Evolutionary conservation across 1,284 basidiomycete genomes (phyloP).

Genomic region (Somion occarium): DNA sequence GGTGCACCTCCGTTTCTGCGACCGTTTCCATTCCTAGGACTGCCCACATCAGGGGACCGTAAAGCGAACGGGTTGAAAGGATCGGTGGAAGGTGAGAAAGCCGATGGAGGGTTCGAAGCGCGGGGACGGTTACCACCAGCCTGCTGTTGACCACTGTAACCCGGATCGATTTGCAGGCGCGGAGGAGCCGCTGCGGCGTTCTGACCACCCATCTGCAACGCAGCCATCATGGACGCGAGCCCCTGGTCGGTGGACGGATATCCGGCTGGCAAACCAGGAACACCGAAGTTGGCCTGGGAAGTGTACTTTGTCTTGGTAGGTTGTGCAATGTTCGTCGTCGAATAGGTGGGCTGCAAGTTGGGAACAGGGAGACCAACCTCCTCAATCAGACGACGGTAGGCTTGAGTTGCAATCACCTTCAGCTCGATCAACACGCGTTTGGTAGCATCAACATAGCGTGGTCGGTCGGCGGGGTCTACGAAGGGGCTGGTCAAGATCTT

Average conservation of each 20-base stretch:
- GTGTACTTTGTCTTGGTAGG: constrained; percentile 58
- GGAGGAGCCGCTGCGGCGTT: constrained; percentile 76
- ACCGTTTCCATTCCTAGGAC: constrained; percentile 38
- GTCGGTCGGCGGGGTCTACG: constrained; percentile 69
- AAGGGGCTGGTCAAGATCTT: constrained; percentile 88
- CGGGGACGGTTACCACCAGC: constrained; percentile 40
- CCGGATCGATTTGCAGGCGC: constrained; percentile 65
- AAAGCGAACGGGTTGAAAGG: constrained; percentile 73
- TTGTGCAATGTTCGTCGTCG: constrained; percentile 50
- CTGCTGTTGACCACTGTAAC: constrained; percentile 33
- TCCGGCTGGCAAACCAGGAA: constrained; percentile 70
- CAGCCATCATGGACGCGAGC: constrained; percentile 84
- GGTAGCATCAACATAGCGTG: constrained; percentile 75
- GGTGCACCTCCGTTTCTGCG: constrained; percentile 48
- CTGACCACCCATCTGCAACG: constrained; percentile 81
- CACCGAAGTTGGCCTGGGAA: constrained; percentile 52
- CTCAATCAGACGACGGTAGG: constrained; percentile 90
- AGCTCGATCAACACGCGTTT: constrained; percentile 85
- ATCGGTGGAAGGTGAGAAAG: constrained; percentile 63
- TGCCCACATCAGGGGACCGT: constrained; percentile 56
- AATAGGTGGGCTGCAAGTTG: constrained; percentile 76
- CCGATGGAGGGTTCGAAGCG: constrained; percentile 42
- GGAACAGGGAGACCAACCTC: constrained; percentile 91
- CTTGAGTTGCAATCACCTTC: constrained; percentile 86
- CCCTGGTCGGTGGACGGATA: constrained; percentile 79